Base-by-base conservation (phyloP, 2,329 filamentous ascomycete species). In the Colletotrichum tabaci region DNA sequence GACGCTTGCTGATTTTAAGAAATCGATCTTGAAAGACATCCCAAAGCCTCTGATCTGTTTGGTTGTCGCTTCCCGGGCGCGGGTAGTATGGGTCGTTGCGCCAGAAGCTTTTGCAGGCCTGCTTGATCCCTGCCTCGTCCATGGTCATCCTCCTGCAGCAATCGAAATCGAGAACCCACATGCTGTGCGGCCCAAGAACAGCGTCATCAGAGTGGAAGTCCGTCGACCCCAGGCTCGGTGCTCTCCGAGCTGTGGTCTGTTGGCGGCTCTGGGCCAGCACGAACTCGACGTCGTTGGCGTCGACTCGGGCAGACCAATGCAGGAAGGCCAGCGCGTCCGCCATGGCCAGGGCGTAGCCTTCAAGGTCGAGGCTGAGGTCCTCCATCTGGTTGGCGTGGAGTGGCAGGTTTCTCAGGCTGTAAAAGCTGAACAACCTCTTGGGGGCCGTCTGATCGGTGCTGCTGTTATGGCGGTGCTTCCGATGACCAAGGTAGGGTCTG, bases 281-380 rank as follows among this genome's bases (percentile, higher is more conserved):
- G 73, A 89, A 90, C 60, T 90, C 87, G 2, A 90, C 81, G 56
- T 89, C 87, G 46, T 85, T 85, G 0, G 83, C 87, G 72, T 90
- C 87, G 0, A 88, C 75, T 13, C 78, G 72, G 0, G 80, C 83
- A 1, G 74, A 56, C 87, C 86, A 90, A 71, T 88, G 84, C 61
- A 90, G 77, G 3, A 85, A 79, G 0, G 88, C 87, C 0, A 90
- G 80, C 0, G 84, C 80, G 4, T 86, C 81, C 0, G 84, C 88
- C 82, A 90, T 88, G 0, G 79, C 77, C 1, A 65, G 64, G 0
- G 85, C 84, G 71, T 87, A 88, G 0, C 77, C 72, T 0, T 61
- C 6, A 1, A 66, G 30, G 1, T 80, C 73, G 0, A 89, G 76
- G 0, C 74, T 76, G 0, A 89, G 75, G 0, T 81, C 76, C 30